phyloP scores from a whole-genome alignment of 257 asterid species.

The Solanum sejunctum region DNA sequence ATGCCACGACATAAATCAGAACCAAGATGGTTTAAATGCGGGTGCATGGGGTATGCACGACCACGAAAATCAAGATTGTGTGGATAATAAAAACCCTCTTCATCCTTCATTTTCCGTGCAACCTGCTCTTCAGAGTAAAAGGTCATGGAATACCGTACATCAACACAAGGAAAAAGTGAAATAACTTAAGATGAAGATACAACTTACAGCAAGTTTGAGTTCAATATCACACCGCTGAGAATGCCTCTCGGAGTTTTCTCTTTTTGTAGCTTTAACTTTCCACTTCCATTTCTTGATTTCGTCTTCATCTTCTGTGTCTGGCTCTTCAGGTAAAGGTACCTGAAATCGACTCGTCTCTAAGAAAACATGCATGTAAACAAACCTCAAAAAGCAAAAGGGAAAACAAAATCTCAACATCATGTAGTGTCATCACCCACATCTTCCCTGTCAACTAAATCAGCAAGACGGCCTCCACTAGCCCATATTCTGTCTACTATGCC shows the following conservation, averaged over 20 bases:
- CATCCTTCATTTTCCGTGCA: conserved; percentile 92
- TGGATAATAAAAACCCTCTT: conserved; percentile 94
- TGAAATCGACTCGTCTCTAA: conserved; percentile 9
- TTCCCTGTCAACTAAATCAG: conserved; percentile 81
- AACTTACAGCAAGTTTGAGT: conserved; percentile 89
- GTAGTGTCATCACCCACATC: conserved; percentile 45
- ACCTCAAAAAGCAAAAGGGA: background rate
- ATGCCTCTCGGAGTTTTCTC: conserved; percentile 78
- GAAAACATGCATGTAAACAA: conserved; percentile 1
- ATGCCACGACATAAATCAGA: conserved; percentile 93
- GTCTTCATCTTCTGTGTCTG: conserved; percentile 66
- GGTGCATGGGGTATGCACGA: conserved; percentile 99
- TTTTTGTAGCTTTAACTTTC: conserved; percentile 56
- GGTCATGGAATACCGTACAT: conserved; percentile 1
- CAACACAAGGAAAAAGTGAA: background rate
- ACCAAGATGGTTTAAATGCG: conserved; percentile 92
- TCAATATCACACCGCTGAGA: conserved; percentile 93
- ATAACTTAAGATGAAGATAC: conserved; percentile 1
- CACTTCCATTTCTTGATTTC: conserved; percentile 81
- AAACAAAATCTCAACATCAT: background rate
- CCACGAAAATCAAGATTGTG: conserved; percentile 97
- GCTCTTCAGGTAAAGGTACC: conserved; percentile 80
- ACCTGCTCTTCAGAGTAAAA: conserved; percentile 50
- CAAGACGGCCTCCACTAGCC: conserved; percentile 84
- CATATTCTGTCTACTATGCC: conserved; percentile 78